These are phyloP conservation scores for Cylindrotheca closterium DNA, from an alignment of 108 stramenopile genomes.

Conservation along the genomic window DNA sequence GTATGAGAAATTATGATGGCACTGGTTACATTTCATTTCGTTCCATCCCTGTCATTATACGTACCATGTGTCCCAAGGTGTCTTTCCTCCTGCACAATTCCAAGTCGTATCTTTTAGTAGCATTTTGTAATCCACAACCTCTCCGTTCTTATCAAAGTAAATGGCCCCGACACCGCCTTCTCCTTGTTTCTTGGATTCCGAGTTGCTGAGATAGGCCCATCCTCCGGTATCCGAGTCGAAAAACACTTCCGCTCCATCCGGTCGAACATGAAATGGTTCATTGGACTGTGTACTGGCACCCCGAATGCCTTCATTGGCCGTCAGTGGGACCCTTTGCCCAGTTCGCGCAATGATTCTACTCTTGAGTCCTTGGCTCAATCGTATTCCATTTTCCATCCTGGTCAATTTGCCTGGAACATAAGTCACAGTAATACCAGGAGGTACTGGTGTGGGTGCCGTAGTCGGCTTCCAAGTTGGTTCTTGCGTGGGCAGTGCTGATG, in stretches of 20 bases:
- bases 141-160: conserved; percentile 40
- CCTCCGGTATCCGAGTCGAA: conserved; percentile 38
- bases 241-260: conserved; percentile 51
- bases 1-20: not conserved
- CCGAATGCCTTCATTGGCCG: too few relatives aligned
- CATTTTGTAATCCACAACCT: conserved; percentile 36
- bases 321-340: conserved; percentile 10
- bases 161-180: conserved; percentile 54
- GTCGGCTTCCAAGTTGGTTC: not conserved
- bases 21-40: not conserved
- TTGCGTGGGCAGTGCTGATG: not conserved
- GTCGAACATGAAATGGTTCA: conserved; percentile 36
- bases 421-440: too few relatives aligned
- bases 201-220: conserved; percentile 64
- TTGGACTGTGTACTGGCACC: conserved; percentile 8
- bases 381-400: conserved; percentile 15
- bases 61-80: conserved; percentile 20
- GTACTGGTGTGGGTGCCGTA: not conserved
- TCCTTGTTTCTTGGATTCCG: conserved; percentile 33
- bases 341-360: conserved; percentile 25
- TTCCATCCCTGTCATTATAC: not conserved
- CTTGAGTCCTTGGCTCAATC: conserved; percentile 26
- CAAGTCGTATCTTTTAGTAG: conserved; percentile 33
- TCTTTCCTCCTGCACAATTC: conserved; percentile 55
- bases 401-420: conserved; percentile 47